Conservation (phyloP, 225 moss, liverwort and hornwort genomes). For the Takakia lepidozioides region DNA sequence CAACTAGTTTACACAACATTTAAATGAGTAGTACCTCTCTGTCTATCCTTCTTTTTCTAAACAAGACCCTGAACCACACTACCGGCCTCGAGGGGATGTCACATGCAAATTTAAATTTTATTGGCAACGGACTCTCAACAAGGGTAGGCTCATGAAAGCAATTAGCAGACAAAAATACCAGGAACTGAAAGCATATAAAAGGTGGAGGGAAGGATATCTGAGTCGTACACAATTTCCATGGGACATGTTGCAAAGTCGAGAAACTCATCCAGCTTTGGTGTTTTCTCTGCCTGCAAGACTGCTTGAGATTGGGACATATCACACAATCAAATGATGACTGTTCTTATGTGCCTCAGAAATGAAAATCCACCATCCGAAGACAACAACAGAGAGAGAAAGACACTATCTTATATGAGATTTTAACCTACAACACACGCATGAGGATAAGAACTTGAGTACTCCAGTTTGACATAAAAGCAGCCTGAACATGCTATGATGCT, state of each 20-base stretch:
- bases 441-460: too few species aligned
- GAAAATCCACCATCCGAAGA: not conserved
- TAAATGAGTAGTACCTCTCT: too few species aligned
- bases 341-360: too few species aligned
- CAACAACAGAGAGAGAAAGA: not conserved
- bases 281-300: slow-evolving; percentile 59
- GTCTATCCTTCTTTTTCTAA: too few species aligned
- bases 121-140: not conserved
- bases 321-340: too few species aligned
- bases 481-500: too few species aligned
- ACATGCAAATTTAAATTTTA: not conserved
- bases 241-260: slow-evolving; percentile 47
- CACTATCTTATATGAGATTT: not conserved
- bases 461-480: too few species aligned
- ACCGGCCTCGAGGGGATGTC: too few species aligned
- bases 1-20: too few species aligned
- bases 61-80: too few species aligned
- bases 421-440: too few species aligned
- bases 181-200: not conserved
- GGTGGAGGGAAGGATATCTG: slow-evolving; percentile 49
- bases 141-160: too few species aligned
- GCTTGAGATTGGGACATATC: not conserved
- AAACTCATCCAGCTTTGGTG: slow-evolving; percentile 65
- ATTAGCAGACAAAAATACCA: not conserved
- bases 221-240: slow-evolving; percentile 49